A percentile compares a stretch with the other conserved stretches of the same genome.
Conservation (phyloP, 306 rosid genomes). For the Aeschynomene evenia region DNA sequence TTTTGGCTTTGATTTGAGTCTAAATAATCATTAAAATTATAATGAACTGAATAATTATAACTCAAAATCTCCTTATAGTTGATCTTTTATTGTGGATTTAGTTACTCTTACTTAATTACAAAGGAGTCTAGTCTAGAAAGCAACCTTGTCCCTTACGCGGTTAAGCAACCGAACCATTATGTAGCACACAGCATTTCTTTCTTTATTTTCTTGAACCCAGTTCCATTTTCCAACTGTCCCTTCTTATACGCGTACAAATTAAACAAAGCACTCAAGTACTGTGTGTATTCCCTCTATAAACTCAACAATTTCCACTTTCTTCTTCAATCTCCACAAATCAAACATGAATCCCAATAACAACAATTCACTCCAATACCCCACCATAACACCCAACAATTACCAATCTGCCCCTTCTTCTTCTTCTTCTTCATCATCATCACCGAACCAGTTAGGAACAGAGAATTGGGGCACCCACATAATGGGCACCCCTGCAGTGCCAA, state of each 20-base stretch:
- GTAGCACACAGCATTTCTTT: neutral
- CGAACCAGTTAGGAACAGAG: neutral
- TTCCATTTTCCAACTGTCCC: neutral
- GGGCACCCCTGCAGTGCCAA: slow-evolving; percentile 45
- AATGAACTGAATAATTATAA: too few species aligned
- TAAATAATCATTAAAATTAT: too few species aligned
- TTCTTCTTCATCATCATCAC: neutral
- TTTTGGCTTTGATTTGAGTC: too few species aligned
- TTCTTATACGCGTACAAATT: neutral
- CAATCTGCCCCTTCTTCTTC: slow-evolving; percentile 12
- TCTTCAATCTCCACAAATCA: neutral
- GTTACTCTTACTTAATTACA: too few species aligned
- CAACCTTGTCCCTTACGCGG: neutral
- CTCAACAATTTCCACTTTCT: neutral
- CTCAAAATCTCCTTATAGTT: too few species aligned
- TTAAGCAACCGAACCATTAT: neutral
- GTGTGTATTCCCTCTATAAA: neutral
- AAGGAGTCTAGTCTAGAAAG: too few species aligned
- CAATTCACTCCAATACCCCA: slow-evolving; percentile 24
- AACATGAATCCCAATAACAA: slow-evolving; percentile 29
- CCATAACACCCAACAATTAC: slow-evolving; percentile 16
- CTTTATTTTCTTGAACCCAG: neutral
- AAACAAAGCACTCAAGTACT: too few species aligned
- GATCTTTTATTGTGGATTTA: too few species aligned
- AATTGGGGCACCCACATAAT: slow-evolving; percentile 46